phyloP scores from a whole-genome alignment of 140 eudicot species.

The Ambrosia hybrid region DNA sequence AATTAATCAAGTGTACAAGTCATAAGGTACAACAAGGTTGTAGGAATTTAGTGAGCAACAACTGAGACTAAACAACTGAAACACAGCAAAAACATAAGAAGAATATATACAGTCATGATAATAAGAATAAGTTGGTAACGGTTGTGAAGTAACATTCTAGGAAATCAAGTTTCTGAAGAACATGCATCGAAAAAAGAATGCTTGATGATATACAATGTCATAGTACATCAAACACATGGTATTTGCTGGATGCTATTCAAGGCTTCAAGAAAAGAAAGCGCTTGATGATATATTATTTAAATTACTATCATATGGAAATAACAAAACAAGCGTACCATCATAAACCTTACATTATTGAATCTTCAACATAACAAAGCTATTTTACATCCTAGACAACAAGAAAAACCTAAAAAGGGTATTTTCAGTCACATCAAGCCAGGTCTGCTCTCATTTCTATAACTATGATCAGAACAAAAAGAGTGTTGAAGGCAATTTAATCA shows the following conservation, averaged over 20 bases:
- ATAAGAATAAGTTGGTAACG: neutral
- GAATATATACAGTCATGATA: neutral
- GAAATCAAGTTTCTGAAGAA: neutral
- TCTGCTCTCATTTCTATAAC: neutral
- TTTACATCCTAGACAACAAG: constrained; percentile 26
- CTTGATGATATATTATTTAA: constrained; percentile 19
- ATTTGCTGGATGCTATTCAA: constrained; percentile 6
- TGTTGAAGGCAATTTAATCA: constrained; percentile 7
- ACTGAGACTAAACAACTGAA: neutral
- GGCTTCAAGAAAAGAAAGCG: constrained; percentile 14
- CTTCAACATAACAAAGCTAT: constrained; percentile 21
- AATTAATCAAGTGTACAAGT: neutral
- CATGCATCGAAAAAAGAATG: neutral
- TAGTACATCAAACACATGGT: constrained; percentile 7
- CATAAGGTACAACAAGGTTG: neutral
- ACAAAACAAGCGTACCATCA: constrained; percentile 7
- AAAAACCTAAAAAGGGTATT: constrained; percentile 17
- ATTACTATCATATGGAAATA: constrained; percentile 9
- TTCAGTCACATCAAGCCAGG: constrained; percentile 10
- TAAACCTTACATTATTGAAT: constrained; percentile 17
- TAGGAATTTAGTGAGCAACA: constrained; percentile 1
- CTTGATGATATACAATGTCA: constrained; percentile 5
- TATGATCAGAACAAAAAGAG: constrained; percentile 5
- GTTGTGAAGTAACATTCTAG: neutral
- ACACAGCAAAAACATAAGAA: neutral